phyloP scores from a whole-genome alignment of 148 eudicot species.

The Limonium bicolor region DNA sequence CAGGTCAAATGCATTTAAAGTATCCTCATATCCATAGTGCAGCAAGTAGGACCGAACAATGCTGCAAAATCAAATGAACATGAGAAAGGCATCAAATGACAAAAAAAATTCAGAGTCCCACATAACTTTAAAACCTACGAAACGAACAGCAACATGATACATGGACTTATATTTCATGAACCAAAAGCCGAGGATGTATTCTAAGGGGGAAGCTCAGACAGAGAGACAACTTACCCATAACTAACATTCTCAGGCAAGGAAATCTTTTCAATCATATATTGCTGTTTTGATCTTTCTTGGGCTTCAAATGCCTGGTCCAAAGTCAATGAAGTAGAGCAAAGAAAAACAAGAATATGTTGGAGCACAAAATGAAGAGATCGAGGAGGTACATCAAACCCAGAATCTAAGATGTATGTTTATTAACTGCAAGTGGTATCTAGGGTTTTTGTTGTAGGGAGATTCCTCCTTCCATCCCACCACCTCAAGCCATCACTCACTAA shows the following conservation, averaged over 20 bases:
- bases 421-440: too few species aligned
- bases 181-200: too few species aligned
- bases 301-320: slow-evolving; percentile 62
- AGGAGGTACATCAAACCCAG: too few species aligned
- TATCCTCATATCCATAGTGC: slow-evolving; percentile 90
- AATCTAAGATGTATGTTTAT: too few species aligned
- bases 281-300: slow-evolving; percentile 65
- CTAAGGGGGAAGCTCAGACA: background rate
- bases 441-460: too few species aligned
- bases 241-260: slow-evolving; percentile 53
- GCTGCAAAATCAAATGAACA: slow-evolving; percentile 28
- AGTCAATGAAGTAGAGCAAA: background rate
- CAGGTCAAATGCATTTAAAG: slow-evolving; percentile 53
- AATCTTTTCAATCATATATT: slow-evolving; percentile 44
- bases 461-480: too few species aligned
- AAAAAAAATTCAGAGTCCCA: background rate
- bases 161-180: too few species aligned
- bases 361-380: too few species aligned
- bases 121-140: too few species aligned
- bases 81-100: slow-evolving; percentile 5
- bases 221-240: slow-evolving; percentile 43
- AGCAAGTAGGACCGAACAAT: slow-evolving; percentile 77
- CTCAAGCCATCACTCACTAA: too few species aligned
- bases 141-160: too few species aligned
- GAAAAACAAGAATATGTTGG: background rate